These are phyloP conservation scores for Casuarina equisetifolia DNA, from an alignment of 306 rosid genomes.

Conservation along the genomic window DNA sequence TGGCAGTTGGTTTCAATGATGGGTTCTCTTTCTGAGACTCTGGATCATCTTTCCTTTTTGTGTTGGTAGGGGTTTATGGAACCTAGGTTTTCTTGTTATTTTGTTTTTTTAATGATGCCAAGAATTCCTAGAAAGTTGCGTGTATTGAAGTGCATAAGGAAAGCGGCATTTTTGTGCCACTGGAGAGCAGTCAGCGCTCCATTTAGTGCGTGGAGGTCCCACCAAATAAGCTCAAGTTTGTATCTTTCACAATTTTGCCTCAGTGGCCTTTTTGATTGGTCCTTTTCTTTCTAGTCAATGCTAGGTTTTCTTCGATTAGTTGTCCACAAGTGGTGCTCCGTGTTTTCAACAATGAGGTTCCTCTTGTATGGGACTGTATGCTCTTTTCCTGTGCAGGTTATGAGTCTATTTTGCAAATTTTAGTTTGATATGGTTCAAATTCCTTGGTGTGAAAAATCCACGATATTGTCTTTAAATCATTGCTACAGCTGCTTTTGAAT, in stretches of 20 bases:
- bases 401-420: not conserved
- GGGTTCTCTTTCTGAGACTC: not conserved
- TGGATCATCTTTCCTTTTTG: not conserved
- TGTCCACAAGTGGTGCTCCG: not conserved
- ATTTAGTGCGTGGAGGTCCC: constrained; percentile 18
- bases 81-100: not conserved
- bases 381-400: not conserved
- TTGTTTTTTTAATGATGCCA: not conserved
- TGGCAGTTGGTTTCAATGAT: not conserved
- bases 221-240: constrained; percentile 18
- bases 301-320: not conserved
- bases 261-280: not conserved
- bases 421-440: constrained; percentile 1
- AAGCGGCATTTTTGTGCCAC: constrained; percentile 6
- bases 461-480: not conserved
- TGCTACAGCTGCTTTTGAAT: not conserved
- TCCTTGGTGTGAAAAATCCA: not conserved
- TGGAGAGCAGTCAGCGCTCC: constrained; percentile 11
- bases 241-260: not conserved
- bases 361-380: not conserved
- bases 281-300: not conserved
- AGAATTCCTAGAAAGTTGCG: not conserved
- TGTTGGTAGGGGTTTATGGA: not conserved
- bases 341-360: not conserved
- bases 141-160: not conserved